Conservation (phyloP, 192 early-diverging fungal genomes). For the Entomortierella parvispora region DNA sequence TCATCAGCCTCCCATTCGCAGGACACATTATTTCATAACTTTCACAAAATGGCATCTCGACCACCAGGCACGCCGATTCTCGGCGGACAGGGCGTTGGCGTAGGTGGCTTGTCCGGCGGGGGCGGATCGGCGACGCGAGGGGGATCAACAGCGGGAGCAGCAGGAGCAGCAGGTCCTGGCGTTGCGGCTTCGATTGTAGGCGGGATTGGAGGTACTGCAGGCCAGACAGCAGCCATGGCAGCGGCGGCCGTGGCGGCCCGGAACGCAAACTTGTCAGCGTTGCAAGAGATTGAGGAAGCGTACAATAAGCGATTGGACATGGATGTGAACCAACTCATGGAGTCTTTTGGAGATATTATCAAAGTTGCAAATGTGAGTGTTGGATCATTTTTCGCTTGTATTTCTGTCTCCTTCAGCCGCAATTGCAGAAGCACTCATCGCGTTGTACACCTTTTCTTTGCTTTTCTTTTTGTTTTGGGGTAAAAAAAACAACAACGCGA, state of each 20-base stretch:
- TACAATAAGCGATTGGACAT: constrained; percentile 63
- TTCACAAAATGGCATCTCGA: too few relatives aligned
- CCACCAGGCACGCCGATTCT: too few relatives aligned
- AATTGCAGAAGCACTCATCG: background rate
- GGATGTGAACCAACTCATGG: constrained; percentile 59
- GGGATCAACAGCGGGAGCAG: background rate
- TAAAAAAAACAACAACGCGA: background rate
- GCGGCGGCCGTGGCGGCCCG: background rate
- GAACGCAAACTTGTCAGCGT: constrained; percentile 6
- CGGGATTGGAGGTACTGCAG: too few relatives aligned
- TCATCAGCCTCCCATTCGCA: too few relatives aligned
- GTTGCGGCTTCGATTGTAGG: too few relatives aligned
- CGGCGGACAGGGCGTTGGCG: too few relatives aligned
- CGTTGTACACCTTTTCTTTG: constrained; percentile 5
- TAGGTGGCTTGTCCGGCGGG: too few relatives aligned
- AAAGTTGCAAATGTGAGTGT: constrained; percentile 56
- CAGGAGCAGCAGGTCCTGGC: background rate
- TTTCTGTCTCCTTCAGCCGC: too few relatives aligned
- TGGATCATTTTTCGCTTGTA: background rate
- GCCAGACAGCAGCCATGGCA: background rate
- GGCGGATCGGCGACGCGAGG: too few relatives aligned
- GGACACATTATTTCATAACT: too few relatives aligned
- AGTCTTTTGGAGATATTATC: constrained; percentile 64
- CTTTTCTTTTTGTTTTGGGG: background rate
- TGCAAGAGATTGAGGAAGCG: constrained; percentile 62